Base-by-base conservation (phyloP, 345 rosid genomes). In the Trapa incisa region DNA sequence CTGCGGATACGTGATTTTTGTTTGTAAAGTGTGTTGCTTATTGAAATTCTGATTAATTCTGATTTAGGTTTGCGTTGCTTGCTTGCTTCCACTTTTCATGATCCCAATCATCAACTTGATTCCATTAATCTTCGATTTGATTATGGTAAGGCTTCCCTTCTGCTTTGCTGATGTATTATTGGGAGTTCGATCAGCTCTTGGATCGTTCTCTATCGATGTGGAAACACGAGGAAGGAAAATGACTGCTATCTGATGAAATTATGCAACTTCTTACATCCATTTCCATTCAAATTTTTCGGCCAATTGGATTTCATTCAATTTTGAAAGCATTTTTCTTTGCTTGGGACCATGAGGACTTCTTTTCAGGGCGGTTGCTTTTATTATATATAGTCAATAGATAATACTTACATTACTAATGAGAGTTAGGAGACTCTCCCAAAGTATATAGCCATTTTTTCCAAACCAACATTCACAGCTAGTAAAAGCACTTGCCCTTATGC, bases 61-160 rank as follows among this genome's bases (percentile, higher is more conserved):
- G 63, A 58, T 58, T 58, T 38, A 58, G 63, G 63, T 93, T 75
- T 93, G 98, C 82, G 36, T 93, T 68, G 84, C 81, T 65, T 94
- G 99, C 75, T 78, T 94, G 75, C 78, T 94, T 61, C 99, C 97
- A 13, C 84, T 94, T 76, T 94, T 94, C 85, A 82, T 94, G 56
- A 71, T 94, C 75, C 96, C 99, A n/a, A 81, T 91, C 81, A 77
- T 94, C 80, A 94, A 87, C 69, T 10, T 86, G 50, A 67, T 94
- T 72, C 99, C 97, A 37, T 68, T 86, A 1, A 85, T 94, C 71
- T 78, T 94, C 65, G 37, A 82, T 82, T 80, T 48, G 37, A 56
- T 94, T 68, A 71, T 87, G 95, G 99, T 91, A 76, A 79, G 68
- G 10, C 4, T 8, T 17, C 37, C 70, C 70, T 35, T 12, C 37